These are phyloP conservation scores for Tricladium varicosporioides DNA, from an alignment of 2,329 filamentous ascomycete genomes.

Conservation along the genomic window DNA sequence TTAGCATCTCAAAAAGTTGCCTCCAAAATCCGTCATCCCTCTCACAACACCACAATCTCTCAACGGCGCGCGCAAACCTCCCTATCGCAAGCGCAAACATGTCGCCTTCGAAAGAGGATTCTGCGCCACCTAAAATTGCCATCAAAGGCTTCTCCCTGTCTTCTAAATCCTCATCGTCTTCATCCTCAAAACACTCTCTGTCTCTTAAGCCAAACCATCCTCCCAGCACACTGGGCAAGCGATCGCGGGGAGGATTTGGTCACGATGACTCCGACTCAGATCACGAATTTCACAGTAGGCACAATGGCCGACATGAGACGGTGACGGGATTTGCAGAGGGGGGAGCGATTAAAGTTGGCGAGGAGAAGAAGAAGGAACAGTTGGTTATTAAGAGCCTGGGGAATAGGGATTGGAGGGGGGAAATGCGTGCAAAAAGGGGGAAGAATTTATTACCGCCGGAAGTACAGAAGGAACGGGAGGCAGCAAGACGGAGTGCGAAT, in stretches of 20 bases:
- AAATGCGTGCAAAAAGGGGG: conserved; percentile 41
- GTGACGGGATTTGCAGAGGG: conserved; percentile 52
- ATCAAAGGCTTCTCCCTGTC: conserved; percentile 41
- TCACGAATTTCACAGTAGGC: conserved; percentile 36
- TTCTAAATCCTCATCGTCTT: conserved; percentile 25
- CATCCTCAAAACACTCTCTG: conserved; percentile 19
- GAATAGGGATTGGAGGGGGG: conserved; percentile 63
- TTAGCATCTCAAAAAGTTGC: neutral
- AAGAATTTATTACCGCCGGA: conserved; percentile 57
- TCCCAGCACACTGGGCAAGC: conserved; percentile 38
- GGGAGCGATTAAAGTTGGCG: conserved; percentile 39
- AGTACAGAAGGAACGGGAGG: conserved; percentile 48
- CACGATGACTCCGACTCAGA: conserved; percentile 65
- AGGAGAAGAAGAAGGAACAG: conserved; percentile 31
- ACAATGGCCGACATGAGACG: conserved; percentile 40
- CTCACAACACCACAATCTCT: neutral
- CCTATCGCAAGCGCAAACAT: conserved; percentile 13
- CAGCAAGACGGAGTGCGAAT: conserved; percentile 23
- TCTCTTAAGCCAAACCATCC: conserved; percentile 22
- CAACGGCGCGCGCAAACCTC: neutral
- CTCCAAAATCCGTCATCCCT: neutral
- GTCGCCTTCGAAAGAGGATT: conserved; percentile 27
- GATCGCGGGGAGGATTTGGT: conserved; percentile 46
- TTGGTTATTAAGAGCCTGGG: conserved; percentile 56
- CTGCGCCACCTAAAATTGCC: conserved; percentile 31